phyloP scores from a whole-genome alignment of 495 filamentous ascomycete genomes.

The Aspergillus coremiiformis region DNA sequence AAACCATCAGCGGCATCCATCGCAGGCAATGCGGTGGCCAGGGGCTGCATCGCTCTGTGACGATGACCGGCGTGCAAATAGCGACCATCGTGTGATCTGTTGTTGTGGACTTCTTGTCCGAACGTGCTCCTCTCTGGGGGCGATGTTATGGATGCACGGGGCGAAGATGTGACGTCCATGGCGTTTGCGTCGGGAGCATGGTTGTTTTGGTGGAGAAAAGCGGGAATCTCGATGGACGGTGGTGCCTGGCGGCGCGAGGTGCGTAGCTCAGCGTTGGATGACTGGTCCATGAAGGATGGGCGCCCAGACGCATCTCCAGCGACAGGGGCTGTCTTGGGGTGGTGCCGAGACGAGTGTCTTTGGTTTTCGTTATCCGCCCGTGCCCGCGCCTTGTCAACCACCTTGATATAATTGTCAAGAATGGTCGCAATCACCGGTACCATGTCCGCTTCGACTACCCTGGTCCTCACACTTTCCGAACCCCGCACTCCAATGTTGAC shows the following conservation, averaged over 20 bases:
- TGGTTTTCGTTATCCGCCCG: slow-evolving; percentile 65
- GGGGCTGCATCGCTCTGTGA: slow-evolving; percentile 55
- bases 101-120: slow-evolving; percentile 40
- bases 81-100: slow-evolving; percentile 52
- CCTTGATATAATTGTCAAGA: slow-evolving; percentile 95
- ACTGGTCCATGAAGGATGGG: slow-evolving; percentile 33
- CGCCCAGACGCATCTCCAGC: slow-evolving; percentile 21
- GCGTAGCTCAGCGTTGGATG: slow-evolving; percentile 37
- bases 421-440: slow-evolving; percentile 99
- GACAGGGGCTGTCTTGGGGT: slow-evolving; percentile 23
- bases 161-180: slow-evolving; percentile 58
- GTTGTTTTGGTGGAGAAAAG: slow-evolving; percentile 45
- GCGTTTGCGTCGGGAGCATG: slow-evolving; percentile 41
- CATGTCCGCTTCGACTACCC: slow-evolving; percentile 98
- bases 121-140: slow-evolving; percentile 69
- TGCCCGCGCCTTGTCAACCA: slow-evolving; percentile 82
- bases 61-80: slow-evolving; percentile 38
- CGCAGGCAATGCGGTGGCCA: slow-evolving; percentile 60
- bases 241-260: slow-evolving; percentile 60
- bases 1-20: slow-evolving; percentile 73
- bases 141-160: slow-evolving; percentile 62
- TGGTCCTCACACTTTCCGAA: slow-evolving; percentile 83
- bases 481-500: slow-evolving; percentile 97
- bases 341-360: slow-evolving; percentile 44
- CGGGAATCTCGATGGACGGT: slow-evolving; percentile 66